Conservation (phyloP, 768 basidiomycete genomes). For the Rhodotorula graminis region DNA sequence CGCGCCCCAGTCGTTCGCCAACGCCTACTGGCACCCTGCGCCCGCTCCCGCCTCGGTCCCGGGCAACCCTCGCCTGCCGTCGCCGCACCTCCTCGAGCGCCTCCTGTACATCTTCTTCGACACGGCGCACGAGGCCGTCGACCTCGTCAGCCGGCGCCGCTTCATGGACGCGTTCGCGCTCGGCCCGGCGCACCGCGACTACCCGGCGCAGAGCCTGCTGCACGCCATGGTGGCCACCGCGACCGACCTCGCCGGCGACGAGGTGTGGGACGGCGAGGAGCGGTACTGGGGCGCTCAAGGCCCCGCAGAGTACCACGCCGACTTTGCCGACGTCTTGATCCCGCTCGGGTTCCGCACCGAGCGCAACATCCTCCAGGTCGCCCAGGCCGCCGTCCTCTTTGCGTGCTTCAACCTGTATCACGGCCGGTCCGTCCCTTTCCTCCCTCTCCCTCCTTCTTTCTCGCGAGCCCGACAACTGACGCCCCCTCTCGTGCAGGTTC, state of each 20-base stretch:
- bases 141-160: constrained; percentile 5
- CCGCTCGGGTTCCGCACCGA: background rate
- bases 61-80: constrained; percentile 3
- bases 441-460: background rate
- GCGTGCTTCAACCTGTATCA: background rate
- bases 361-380: constrained; percentile 2
- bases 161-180: background rate
- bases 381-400: constrained; percentile 7
- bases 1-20: background rate
- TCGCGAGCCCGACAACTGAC: no score
- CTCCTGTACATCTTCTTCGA: constrained; percentile 12
- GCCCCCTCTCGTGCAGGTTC: background rate
- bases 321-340: constrained; percentile 1
- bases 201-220: constrained; percentile 5
- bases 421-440: background rate
- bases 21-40: background rate
- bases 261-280: constrained; percentile 7
- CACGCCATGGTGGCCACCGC: constrained; percentile 6
- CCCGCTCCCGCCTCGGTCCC: background rate
- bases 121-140: constrained; percentile 7
- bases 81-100: background rate
- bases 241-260: background rate
- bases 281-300: constrained; percentile 1
- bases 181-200: background rate
- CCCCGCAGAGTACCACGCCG: background rate